Base-by-base conservation (phyloP, 2,329 filamentous ascomycete genomes). In the Lachnellula hyalina region DNA sequence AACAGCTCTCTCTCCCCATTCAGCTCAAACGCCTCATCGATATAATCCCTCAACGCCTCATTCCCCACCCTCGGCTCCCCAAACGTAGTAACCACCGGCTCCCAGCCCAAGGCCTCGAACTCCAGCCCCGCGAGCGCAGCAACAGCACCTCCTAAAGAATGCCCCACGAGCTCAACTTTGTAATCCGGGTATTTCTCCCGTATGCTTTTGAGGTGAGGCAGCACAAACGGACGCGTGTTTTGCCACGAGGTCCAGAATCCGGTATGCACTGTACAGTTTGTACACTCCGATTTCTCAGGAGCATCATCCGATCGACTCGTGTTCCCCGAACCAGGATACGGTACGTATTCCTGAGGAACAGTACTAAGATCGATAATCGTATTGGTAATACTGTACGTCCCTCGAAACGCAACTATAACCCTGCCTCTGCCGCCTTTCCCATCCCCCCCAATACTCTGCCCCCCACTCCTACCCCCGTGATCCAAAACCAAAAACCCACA, bases 401-500 rank as follows among this genome's bases (percentile, higher is more conserved):
- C 94, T 47, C 94, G 85, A 67, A 97, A 97, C 8, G 91, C 92
- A 38, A 97, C 81, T 46, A 97, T 77, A 54, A 99, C 88, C 55
- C 85, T 79, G 3, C 62, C 44, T 5, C 61, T 2, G 34, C 56
- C 23, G 47, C 56, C 15, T 51, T 60, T 40, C 38, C 15, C 17
- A 1, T 41, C 17, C 17, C 12, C 17, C 15, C 12, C 2, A 11
- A 5, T 32, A 4, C 28, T 32, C 41, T 44, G 6, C 11, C 19
- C 21, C 5, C 5, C 23, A 21, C 12, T 12, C 8, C 19, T 55
- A n/a, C 61, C 59, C 19, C 70, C 71, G 67, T 95, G 88, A 59
- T 94, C 92, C n/a, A 97, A 75, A 0, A 89, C 92, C 54, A 97
- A 85, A 72, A 96, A 99, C 57, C 94, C 94, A 71, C 91, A 96